Evolutionary conservation across 768 basidiomycete species (phyloP).

Genomic region (Boletus sensibilis): DNA sequence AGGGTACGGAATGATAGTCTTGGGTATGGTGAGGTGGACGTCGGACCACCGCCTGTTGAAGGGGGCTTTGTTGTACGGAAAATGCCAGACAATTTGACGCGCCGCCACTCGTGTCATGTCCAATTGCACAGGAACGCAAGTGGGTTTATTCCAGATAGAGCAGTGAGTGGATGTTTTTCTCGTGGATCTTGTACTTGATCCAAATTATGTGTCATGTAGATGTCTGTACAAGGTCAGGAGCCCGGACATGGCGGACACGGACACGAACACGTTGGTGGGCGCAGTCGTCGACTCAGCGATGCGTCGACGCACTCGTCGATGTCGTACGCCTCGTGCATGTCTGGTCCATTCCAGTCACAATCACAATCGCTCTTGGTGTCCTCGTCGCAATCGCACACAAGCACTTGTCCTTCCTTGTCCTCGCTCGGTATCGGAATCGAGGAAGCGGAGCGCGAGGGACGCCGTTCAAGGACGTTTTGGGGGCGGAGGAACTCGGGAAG

Average conservation of each 20-base stretch:
- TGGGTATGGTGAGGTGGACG: neutral
- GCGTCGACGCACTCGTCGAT: conserved; percentile 15
- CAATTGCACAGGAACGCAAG: neutral
- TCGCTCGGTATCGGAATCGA: conserved; percentile 26
- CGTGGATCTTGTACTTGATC: neutral
- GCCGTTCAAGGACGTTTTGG: conserved; percentile 23
- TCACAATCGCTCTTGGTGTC: conserved; percentile 17
- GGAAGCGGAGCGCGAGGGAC: conserved; percentile 22
- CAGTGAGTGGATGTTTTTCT: conserved; percentile 5
- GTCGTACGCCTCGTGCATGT: conserved; percentile 23
- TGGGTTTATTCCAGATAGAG: neutral
- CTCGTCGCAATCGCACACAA: conserved; percentile 17
- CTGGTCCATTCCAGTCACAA: conserved; percentile 20
- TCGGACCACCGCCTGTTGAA: neutral
- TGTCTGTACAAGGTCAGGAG: conserved; percentile 1
- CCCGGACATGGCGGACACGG: neutral
- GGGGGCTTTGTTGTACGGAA: neutral
- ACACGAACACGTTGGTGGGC: neutral
- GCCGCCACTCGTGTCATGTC: neutral
- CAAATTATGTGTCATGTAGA: neutral
- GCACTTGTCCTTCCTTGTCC: conserved; percentile 17
- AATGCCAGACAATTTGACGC: neutral
- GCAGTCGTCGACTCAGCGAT: conserved; percentile 20
- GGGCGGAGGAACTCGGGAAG: conserved; percentile 12
- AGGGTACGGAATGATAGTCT: neutral